Percentiles rank a stretch among this genome's conserved stretches.
Evolutionary conservation across 495 filamentous ascomycete genomes (phyloP).

Genomic region (Xylaria telfairii): DNA sequence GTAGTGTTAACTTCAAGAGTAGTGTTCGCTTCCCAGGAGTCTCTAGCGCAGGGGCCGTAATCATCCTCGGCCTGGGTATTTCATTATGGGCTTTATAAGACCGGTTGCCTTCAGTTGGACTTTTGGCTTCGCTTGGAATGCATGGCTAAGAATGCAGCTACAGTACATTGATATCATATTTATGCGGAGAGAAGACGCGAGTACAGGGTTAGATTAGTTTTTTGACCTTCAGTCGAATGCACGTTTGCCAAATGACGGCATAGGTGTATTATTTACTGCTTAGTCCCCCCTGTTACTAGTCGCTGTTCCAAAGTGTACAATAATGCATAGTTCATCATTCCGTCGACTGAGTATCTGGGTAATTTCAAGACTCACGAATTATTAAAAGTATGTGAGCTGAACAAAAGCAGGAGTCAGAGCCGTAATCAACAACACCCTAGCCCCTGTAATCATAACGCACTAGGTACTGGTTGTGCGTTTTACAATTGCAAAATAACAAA

Average conservation of each 20-base stretch:
- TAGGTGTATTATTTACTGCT: neutral
- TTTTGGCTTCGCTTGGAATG: neutral
- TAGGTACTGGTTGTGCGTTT: too few relatives aligned
- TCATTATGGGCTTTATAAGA: slow-evolving; percentile 16
- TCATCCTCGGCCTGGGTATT: slow-evolving; percentile 10
- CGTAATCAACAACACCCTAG: too few relatives aligned
- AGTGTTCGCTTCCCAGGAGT: neutral
- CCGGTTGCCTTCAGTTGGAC: neutral
- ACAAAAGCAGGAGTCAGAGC: too few relatives aligned
- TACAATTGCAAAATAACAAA: too few relatives aligned
- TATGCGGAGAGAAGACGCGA: neutral
- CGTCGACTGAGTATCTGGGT: neutral
- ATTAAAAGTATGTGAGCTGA: neutral
- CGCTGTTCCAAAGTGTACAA: neutral
- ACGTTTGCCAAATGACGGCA: neutral
- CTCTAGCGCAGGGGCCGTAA: slow-evolving; percentile 3
- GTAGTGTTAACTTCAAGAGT: neutral
- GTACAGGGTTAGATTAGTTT: neutral
- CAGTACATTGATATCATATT: neutral
- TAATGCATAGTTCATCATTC: neutral
- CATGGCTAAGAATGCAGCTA: neutral
- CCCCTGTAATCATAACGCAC: too few relatives aligned
- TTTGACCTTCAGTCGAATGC: too few relatives aligned
- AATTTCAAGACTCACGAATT: neutral
- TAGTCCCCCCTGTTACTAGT: neutral